Evolutionary conservation across 768 basidiomycete genomes (phyloP).

Genomic region (Naematelia aurantialba): DNA sequence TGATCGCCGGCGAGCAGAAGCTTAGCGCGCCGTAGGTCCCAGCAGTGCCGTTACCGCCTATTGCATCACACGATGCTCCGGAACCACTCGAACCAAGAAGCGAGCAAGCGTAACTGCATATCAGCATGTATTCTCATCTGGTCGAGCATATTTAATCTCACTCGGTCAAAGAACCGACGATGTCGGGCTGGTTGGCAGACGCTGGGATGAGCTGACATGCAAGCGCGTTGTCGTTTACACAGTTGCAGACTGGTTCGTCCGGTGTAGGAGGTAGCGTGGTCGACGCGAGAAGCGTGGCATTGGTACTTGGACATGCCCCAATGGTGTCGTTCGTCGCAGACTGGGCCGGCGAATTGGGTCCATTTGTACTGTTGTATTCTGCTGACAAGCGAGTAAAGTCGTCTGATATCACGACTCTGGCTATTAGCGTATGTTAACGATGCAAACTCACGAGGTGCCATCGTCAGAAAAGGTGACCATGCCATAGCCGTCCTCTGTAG

Average conservation of each 20-base stretch:
- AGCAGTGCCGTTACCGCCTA: constrained; percentile 66
- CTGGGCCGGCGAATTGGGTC: constrained; percentile 60
- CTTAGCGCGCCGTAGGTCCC: constrained; percentile 75
- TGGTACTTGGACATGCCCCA: constrained; percentile 63
- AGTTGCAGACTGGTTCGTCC: constrained; percentile 71
- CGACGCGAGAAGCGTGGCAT: constrained; percentile 63
- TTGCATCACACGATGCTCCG: constrained; percentile 62
- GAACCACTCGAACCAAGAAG: constrained; percentile 58
- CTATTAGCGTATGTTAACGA: not conserved
- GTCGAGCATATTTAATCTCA: constrained; percentile 21
- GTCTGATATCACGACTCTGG: constrained; percentile 62
- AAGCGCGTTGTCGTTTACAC: constrained; percentile 62
- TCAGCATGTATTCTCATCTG: constrained; percentile 50
- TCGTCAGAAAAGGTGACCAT: constrained; percentile 69
- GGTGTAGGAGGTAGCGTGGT: constrained; percentile 77
- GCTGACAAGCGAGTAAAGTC: constrained; percentile 67
- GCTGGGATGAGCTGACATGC: constrained; percentile 70
- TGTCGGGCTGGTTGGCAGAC: constrained; percentile 53
- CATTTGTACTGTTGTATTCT: constrained; percentile 61
- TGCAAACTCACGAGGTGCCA: constrained; percentile 13
- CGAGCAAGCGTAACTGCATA: constrained; percentile 64
- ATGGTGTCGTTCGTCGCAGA: constrained; percentile 55
- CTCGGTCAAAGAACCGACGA: constrained; percentile 47
- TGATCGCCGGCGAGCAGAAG: constrained; percentile 74
- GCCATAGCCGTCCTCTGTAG: constrained; percentile 75